Percentiles rank a stretch among this genome's conserved stretches.
Evolutionary conservation across 2,329 filamentous ascomycete genomes (phyloP).

Genomic region (Coniochaeta prunicola): DNA sequence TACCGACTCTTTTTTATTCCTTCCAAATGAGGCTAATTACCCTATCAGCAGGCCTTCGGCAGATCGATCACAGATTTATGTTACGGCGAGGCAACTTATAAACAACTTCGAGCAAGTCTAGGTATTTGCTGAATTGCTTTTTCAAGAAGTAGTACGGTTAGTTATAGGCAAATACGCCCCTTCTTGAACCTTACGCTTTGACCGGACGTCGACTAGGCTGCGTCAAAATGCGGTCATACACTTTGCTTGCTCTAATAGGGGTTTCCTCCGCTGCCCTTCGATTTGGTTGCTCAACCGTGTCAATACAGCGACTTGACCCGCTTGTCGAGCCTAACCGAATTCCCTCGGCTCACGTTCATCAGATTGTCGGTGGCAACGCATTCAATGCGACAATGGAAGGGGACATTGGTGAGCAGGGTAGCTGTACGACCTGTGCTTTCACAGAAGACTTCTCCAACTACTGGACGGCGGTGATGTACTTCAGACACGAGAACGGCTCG

Average conservation of each 20-base stretch:
- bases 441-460: slow-evolving; percentile 7
- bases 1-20: not conserved
- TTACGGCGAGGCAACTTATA: not conserved
- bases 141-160: too few relatives aligned
- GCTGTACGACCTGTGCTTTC: slow-evolving; percentile 5
- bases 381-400: slow-evolving; percentile 5
- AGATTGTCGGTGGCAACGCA: slow-evolving; percentile 7
- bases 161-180: too few relatives aligned
- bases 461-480: slow-evolving; percentile 7
- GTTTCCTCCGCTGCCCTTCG: slow-evolving; percentile 3
- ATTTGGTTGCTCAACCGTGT: slow-evolving; percentile 5
- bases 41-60: not conserved
- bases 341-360: slow-evolving; percentile 6
- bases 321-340: slow-evolving; percentile 3
- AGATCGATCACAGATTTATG: not conserved
- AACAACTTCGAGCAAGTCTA: too few relatives aligned
- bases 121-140: too few relatives aligned
- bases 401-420: slow-evolving; percentile 4
- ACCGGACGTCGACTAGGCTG: not conserved
- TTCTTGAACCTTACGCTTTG: too few relatives aligned
- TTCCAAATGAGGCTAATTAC: not conserved
- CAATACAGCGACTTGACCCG: slow-evolving; percentile 5
- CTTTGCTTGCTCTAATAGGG: slow-evolving; percentile 1
- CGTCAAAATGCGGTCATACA: not conserved
- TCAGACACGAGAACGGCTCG: slow-evolving; percentile 5